phyloP scores from a whole-genome alignment of 768 basidiomycete species.

The Lentinula sp. region DNA sequence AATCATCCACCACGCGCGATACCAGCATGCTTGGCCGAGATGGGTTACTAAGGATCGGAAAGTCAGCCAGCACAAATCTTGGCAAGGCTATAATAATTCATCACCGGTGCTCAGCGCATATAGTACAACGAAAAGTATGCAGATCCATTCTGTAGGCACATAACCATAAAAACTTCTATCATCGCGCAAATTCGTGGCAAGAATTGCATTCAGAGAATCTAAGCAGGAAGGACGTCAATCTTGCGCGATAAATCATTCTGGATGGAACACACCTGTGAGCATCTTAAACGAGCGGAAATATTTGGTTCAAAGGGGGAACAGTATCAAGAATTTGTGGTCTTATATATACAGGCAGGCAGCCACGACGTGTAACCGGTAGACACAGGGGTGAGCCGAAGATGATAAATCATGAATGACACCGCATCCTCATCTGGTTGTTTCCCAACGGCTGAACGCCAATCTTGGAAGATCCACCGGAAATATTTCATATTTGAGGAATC shows the following conservation, averaged over 20 bases:
- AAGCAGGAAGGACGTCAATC: background rate
- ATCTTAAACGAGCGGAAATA: background rate
- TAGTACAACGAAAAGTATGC: slow-evolving; percentile 19
- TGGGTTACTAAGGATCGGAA: slow-evolving; percentile 21
- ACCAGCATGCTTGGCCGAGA: slow-evolving; percentile 18
- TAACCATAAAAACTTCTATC: slow-evolving; percentile 15
- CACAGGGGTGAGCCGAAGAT: background rate
- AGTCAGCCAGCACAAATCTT: background rate
- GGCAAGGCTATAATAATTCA: background rate
- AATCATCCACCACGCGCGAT: slow-evolving; percentile 26
- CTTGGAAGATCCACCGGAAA: background rate
- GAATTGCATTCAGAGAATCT: background rate
- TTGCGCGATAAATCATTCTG: too few relatives aligned
- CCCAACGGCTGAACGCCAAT: background rate
- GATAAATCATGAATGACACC: background rate
- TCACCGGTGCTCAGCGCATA: slow-evolving; percentile 14
- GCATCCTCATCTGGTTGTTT: background rate
- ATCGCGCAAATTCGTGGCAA: background rate
- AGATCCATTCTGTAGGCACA: slow-evolving; percentile 22
- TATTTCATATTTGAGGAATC: too few relatives aligned
- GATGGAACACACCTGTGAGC: background rate
- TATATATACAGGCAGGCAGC: too few relatives aligned
- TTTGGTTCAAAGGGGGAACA: too few relatives aligned
- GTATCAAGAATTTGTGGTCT: too few relatives aligned
- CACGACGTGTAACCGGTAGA: background rate